A percentile compares a stretch with the other conserved stretches of the same genome.
Evolutionary conservation across 1,284 basidiomycete species (phyloP).

Genomic region (Puccinia polysora): DNA sequence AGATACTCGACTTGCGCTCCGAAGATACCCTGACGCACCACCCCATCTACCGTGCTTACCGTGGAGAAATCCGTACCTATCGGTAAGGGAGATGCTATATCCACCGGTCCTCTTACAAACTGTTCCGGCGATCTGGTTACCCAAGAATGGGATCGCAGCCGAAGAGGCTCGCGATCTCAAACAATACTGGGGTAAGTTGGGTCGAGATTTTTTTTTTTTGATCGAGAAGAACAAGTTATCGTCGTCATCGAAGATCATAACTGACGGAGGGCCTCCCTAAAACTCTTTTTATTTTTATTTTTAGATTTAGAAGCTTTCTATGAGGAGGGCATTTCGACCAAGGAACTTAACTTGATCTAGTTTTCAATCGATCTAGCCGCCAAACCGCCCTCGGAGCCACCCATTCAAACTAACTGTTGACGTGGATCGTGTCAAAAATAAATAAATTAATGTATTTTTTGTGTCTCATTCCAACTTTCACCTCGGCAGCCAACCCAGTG

Average conservation of each 20-base stretch:
- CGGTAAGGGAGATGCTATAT: conserved; percentile 6
- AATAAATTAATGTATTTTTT: too few relatives aligned
- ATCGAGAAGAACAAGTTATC: not conserved
- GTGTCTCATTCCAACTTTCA: too few relatives aligned
- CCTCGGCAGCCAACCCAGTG: too few relatives aligned
- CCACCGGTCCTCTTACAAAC: conserved; percentile 31
- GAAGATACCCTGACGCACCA: conserved; percentile 15
- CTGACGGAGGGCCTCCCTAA: not conserved
- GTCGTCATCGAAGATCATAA: not conserved
- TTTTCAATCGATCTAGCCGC: too few relatives aligned
- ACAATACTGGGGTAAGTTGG: conserved; percentile 34
- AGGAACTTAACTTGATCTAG: conserved; percentile 16
- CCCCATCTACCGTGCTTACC: conserved; percentile 30
- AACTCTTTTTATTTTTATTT: not conserved
- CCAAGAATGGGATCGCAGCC: conserved; percentile 15
- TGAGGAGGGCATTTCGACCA: conserved; percentile 24
- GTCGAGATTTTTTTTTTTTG: not conserved
- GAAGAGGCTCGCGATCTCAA: conserved; percentile 28
- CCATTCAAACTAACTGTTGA: too few relatives aligned
- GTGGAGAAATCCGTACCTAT: not conserved
- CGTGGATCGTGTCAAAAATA: too few relatives aligned
- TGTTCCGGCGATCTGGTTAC: conserved; percentile 20
- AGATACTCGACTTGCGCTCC: conserved; percentile 22
- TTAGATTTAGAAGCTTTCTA: conserved; percentile 33
- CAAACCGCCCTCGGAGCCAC: too few relatives aligned